These are phyloP conservation scores for Nicotiana tabacum DNA, from an alignment of 257 asterid species.

Conservation along the genomic window DNA sequence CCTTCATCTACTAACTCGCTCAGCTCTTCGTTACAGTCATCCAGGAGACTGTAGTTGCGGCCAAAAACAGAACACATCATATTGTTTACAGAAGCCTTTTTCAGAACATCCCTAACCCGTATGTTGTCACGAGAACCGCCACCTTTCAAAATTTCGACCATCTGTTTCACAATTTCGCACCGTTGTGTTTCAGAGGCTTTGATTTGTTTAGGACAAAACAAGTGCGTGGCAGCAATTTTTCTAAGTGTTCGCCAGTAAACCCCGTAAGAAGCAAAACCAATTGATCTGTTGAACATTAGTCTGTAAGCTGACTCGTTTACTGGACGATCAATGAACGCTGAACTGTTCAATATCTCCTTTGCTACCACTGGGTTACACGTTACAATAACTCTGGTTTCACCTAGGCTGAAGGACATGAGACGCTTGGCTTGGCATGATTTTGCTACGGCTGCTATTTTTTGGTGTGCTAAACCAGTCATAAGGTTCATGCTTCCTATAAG, in stretches of 20 bases:
- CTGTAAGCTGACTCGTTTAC: constrained; percentile 55
- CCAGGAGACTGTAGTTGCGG: constrained; percentile 31
- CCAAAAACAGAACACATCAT: constrained; percentile 63
- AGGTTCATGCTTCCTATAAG: constrained; percentile 44
- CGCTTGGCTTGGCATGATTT: constrained; percentile 27
- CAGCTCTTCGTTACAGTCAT: constrained; percentile 23
- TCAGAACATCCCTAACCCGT: constrained; percentile 31
- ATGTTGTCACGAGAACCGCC: not conserved
- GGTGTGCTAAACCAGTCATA: constrained; percentile 57
- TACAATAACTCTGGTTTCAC: constrained; percentile 53
- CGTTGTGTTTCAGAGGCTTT: constrained; percentile 32
- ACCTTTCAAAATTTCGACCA: not conserved
- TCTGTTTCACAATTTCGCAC: constrained; percentile 6
- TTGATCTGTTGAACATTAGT: constrained; percentile 61
- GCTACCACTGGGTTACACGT: constrained; percentile 48
- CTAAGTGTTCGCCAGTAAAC: constrained; percentile 67
- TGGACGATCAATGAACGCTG: constrained; percentile 58
- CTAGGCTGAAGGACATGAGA: constrained; percentile 73
- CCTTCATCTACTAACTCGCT: constrained; percentile 55
- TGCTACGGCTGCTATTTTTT: constrained; percentile 34
- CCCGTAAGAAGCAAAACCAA: constrained; percentile 73
- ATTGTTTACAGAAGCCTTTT: constrained; percentile 38
- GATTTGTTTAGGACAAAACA: constrained; percentile 52
- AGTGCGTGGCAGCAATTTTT: constrained; percentile 55
- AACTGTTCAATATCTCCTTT: constrained; percentile 41